phyloP scores from a whole-genome alignment of 2,329 filamentous ascomycete species.

The Neobulgaria alba region DNA sequence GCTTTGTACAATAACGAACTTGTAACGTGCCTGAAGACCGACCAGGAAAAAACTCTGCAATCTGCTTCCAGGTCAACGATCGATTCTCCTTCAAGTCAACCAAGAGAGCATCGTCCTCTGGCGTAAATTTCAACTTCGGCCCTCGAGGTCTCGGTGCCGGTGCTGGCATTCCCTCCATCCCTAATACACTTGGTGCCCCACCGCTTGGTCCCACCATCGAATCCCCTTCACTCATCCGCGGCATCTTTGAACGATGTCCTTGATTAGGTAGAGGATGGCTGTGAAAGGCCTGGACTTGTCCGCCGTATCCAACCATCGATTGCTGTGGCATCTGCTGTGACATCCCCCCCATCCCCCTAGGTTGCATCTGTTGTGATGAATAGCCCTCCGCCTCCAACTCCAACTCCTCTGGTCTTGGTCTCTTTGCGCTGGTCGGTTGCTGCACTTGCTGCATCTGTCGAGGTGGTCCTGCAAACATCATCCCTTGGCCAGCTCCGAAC shows the following conservation, averaged over 20 bases:
- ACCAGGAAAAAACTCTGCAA: constrained; percentile 90
- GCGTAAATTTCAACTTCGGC: constrained; percentile 88
- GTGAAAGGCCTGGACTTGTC: constrained; percentile 44
- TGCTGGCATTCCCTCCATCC: constrained; percentile 76
- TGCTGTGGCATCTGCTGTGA: constrained; percentile 49
- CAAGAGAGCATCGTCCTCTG: constrained; percentile 80
- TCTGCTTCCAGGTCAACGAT: constrained; percentile 94
- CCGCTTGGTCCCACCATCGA: constrained; percentile 34
- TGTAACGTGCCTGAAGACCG: constrained; percentile 84
- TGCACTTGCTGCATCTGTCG: constrained; percentile 23
- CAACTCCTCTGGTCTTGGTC: constrained; percentile 47
- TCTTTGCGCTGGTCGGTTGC: constrained; percentile 35
- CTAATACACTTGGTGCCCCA: constrained; percentile 75
- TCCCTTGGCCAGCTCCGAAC: constrained; percentile 40
- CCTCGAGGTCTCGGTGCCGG: constrained; percentile 74
- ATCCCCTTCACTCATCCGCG: constrained; percentile 46
- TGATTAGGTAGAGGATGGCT: constrained; percentile 75
- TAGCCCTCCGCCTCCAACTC: constrained; percentile 39
- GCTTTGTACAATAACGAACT: constrained; percentile 88
- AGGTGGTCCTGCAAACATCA: constrained; percentile 36
- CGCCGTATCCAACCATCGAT: constrained; percentile 38
- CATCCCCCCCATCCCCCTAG: constrained; percentile 29
- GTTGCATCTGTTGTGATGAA: constrained; percentile 34
- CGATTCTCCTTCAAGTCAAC: constrained; percentile 92
- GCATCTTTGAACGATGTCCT: constrained; percentile 59